These are phyloP conservation scores for Knoxdaviesia proteae DNA, from an alignment of 2,329 filamentous ascomycete species.

Conservation along the genomic window DNA sequence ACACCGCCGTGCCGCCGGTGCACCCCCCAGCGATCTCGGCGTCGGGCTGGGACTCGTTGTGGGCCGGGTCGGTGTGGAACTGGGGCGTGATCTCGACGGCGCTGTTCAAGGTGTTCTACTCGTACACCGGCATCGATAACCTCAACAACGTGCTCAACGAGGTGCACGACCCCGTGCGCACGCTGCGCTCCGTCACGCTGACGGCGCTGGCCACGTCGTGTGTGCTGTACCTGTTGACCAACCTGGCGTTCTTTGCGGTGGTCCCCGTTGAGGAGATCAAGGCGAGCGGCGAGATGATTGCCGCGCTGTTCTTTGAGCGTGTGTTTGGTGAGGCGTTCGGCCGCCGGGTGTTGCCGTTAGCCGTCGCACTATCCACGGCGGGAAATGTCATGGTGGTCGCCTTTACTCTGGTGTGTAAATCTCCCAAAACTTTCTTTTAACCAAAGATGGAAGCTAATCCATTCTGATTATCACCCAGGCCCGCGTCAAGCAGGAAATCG, in stretches of 20 bases:
- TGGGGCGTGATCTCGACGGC: conserved; percentile 47
- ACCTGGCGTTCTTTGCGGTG: conserved; percentile 40
- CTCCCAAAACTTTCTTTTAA: not conserved
- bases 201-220: conserved; percentile 40
- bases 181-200: conserved; percentile 39
- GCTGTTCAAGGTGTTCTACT: conserved; percentile 49
- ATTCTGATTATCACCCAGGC: conserved; percentile 19
- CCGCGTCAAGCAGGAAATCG: conserved; percentile 52
- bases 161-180: conserved; percentile 45
- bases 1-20: not conserved
- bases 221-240: conserved; percentile 44
- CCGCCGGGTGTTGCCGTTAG: conserved; percentile 34
- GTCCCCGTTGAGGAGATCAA: conserved; percentile 48
- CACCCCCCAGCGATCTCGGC: conserved; percentile 2
- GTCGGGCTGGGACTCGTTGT: conserved; percentile 29
- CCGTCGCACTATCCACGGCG: conserved; percentile 44
- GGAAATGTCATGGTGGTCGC: conserved; percentile 58
- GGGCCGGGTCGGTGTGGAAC: conserved; percentile 46
- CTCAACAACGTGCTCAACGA: conserved; percentile 53
- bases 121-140: conserved; percentile 45
- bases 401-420: conserved; percentile 36
- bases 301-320: conserved; percentile 44
- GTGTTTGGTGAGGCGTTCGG: conserved; percentile 40
- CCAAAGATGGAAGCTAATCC: conserved; percentile 3
- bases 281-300: conserved; percentile 43